Base-by-base conservation (phyloP, 805 yeast species). In the Spathaspora arborariae region DNA sequence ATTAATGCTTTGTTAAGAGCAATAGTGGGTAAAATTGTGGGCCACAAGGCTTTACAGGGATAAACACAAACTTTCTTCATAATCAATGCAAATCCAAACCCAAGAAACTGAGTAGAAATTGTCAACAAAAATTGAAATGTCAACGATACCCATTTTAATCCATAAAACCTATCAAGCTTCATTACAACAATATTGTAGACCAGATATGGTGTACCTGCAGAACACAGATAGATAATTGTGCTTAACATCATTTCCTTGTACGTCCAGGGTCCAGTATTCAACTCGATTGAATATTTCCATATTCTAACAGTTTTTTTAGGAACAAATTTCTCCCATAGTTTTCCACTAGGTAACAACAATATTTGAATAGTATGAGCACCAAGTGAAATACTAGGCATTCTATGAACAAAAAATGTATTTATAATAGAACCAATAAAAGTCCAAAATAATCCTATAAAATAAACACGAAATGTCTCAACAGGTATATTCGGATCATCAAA, bases 11-110 rank as follows among this genome's bases (percentile, higher is more conserved):
- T 51, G 47, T 72, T 72, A 36, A 71, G 60, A 2, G 76, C 76
- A 45, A 72, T 64, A 1, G 72, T 67, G 5, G 77, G 77, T 27
- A 72, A 52, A 21, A 70, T 60, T 3, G 75, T 70, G 19, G 77
- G 77, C 77, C 76, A 72, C 11, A 72, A 51, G 0, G 76, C 62
- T 50, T 67, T 70, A 20, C 62, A 60, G 1, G 76, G 76, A 48
- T 71, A 70, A 7, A 72, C 63, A 47, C 75, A 72, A 26, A 83
- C 76, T 49, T 78, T 75, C 56, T 85, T 74, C 72, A 82, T 72
- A 18, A 83, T 56, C 42, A 85, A 84, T 5, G 88, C 87, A 58
- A 84, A 75, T 1, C 86, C 83, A 56, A 81, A 78, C 20, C 89
- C 90, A 52, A 84, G 63, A 50, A 78, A 79, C 57, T 82, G 84